phyloP scores from a whole-genome alignment of 1,284 basidiomycete genomes.

The Pseudozyma thailandica region DNA sequence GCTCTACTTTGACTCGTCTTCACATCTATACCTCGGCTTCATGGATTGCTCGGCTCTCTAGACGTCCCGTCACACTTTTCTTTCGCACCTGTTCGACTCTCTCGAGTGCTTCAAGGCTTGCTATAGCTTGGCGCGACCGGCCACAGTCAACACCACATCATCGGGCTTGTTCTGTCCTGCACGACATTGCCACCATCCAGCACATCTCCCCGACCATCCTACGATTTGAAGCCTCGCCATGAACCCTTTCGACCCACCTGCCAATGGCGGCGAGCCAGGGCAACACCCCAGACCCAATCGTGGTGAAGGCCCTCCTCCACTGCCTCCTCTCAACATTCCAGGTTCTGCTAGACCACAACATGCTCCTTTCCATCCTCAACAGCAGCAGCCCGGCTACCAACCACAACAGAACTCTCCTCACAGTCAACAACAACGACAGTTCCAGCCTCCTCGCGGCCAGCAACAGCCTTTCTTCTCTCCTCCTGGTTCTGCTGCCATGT shows the following conservation, averaged over 20 bases:
- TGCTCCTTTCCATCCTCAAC: conserved; percentile 25
- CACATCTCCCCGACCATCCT: neutral
- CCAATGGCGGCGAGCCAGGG: conserved; percentile 11
- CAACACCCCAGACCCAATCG: conserved; percentile 22
- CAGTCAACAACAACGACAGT: conserved; percentile 25
- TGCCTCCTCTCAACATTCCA: conserved; percentile 42
- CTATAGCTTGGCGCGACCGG: neutral
- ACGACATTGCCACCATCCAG: neutral
- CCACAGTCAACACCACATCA: neutral
- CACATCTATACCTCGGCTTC: conserved; percentile 5
- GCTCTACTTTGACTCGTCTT: neutral
- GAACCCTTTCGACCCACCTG: conserved; percentile 47
- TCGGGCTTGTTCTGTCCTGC: no score
- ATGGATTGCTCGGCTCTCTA: conserved; percentile 17
- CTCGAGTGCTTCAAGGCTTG: neutral
- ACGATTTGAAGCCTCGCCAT: conserved; percentile 8
- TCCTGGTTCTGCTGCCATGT: conserved; percentile 11
- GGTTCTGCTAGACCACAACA: conserved; percentile 19
- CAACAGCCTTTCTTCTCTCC: conserved; percentile 32
- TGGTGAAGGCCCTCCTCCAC: conserved; percentile 32
- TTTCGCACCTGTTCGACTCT: neutral
- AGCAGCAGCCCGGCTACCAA: conserved; percentile 38
- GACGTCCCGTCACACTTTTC: conserved; percentile 3
- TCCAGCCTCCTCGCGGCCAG: conserved; percentile 7
- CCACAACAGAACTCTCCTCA: conserved; percentile 24